Evolutionary conservation across 371 early-diverging fungal species (phyloP).

Genomic region (Smittium culicis): DNA sequence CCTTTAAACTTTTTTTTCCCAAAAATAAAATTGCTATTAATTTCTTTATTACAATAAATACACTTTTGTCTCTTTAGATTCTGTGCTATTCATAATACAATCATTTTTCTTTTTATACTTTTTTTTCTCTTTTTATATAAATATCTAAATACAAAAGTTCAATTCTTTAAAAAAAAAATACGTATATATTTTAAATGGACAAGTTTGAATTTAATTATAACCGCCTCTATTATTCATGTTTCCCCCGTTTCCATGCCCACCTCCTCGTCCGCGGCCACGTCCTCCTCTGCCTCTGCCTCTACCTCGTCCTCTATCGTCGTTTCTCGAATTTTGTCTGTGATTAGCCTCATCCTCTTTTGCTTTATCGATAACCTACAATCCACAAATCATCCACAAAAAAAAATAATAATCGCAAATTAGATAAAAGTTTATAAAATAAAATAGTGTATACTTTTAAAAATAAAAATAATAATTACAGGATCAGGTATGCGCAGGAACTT

Average conservation of each 20-base stretch:
- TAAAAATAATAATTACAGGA: slow-evolving; percentile 16
- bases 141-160: background rate
- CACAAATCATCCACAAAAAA: background rate
- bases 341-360: slow-evolving; percentile 57
- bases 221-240: slow-evolving; percentile 10
- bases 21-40: too few species aligned
- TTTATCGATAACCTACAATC: slow-evolving; percentile 75
- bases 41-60: too few species aligned
- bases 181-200: background rate
- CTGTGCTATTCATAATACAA: too few species aligned
- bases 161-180: background rate
- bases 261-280: slow-evolving; percentile 40
- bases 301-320: slow-evolving; percentile 28
- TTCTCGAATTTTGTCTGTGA: slow-evolving; percentile 30
- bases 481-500: slow-evolving; percentile 83
- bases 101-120: too few species aligned
- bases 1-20: too few species aligned
- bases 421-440: background rate
- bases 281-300: slow-evolving; percentile 33
- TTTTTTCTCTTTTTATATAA: too few species aligned
- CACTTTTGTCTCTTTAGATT: too few species aligned
- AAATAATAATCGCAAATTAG: background rate
- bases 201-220: slow-evolving; percentile 15
- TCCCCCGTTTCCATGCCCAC: slow-evolving; percentile 9
- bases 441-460: background rate